Percentiles rank a stretch among this genome's conserved stretches.
These are phyloP conservation scores for Ophiostoma quercus DNA, from an alignment of 2,329 filamentous ascomycete species.

Conservation along the genomic window DNA sequence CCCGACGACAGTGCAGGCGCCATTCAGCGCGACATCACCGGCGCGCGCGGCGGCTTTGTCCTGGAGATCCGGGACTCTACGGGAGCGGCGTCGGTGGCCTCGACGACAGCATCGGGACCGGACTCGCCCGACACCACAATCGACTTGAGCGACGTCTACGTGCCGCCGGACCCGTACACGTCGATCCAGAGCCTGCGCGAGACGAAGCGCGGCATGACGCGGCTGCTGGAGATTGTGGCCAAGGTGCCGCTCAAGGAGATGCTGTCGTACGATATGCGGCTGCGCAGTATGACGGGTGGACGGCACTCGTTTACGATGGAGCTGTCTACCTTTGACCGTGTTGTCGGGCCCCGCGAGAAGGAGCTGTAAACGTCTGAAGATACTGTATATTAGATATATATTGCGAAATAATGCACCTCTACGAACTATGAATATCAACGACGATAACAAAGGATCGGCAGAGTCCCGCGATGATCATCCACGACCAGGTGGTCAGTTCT, in stretches of 20 bases:
- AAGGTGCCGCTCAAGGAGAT: conserved; percentile 93
- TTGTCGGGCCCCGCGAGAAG: conserved; percentile 52
- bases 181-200: conserved; percentile 52
- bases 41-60: conserved; percentile 68
- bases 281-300: conserved; percentile 83
- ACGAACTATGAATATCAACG: neutral
- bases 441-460: neutral
- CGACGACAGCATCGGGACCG: conserved; percentile 28
- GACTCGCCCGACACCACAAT: conserved; percentile 40
- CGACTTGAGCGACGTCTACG: conserved; percentile 72
- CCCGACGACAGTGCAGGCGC: conserved; percentile 75
- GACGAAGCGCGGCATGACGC: conserved; percentile 43
- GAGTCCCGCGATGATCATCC: neutral
- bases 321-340: conserved; percentile 53
- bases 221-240: conserved; percentile 65
- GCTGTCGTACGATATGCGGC: conserved; percentile 86
- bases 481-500: neutral
- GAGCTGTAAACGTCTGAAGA: conserved; percentile 25
- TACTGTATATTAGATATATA: neutral
- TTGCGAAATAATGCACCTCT: neutral
- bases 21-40: conserved; percentile 76
- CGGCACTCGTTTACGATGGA: conserved; percentile 59
- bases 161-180: conserved; percentile 77
- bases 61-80: conserved; percentile 58
- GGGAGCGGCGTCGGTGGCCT: conserved; percentile 40